Evolutionary conservation across 2,329 filamentous ascomycete species (phyloP), one percentile per base, ranked within the genome.

Genomic region (Aspergillus ibericus): DNA sequence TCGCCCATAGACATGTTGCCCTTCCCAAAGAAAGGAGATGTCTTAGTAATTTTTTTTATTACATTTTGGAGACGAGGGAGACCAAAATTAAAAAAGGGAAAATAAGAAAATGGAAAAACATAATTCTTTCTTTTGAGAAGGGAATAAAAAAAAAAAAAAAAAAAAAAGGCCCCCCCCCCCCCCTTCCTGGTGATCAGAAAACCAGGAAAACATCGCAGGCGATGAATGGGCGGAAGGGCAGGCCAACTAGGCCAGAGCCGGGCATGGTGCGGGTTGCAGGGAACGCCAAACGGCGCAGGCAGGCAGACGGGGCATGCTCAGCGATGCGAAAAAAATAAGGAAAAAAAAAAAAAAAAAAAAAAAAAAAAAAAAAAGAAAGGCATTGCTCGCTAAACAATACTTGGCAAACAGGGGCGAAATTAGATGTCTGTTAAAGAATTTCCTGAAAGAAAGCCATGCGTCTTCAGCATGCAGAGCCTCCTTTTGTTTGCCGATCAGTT

Each of bases 241-340:
- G 57, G 42, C 50, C 50, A 52, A 59, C 60, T 62, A 63, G 48
- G 36, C 56, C 54, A 55, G 47, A 61, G 51, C 42, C 51, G 44
- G 56, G 50, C 20, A 47, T 61, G 56, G 61, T 61, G 61, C 35
- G 51, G 56, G 52, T 61, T 55, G 29, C 54, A 53, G 53, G 56
- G 58, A 59, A 53, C 51, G 51, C 36, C 51, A 53, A 53, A 53
- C 51, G 51, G 51, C 51, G n/a, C 51, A 53, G 51, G 40, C 51
- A 42, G 56, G 35, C 36, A 34, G 47, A 22, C 35, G 42, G 48
- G 47, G 29, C 35, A 42, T 35, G 32, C 35, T 36, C 36, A 57
- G 48, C 40, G 42, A 54, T 32, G 42, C 44, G 38, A 53, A n/a
- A n/a, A n/a, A n/a, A n/a, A n/a, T n/a, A n/a, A n/a, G n/a, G n/a